Evolutionary conservation across 2,329 filamentous ascomycete species (phyloP).

Genomic region (Aspergillus fumigatiaffinis): DNA sequence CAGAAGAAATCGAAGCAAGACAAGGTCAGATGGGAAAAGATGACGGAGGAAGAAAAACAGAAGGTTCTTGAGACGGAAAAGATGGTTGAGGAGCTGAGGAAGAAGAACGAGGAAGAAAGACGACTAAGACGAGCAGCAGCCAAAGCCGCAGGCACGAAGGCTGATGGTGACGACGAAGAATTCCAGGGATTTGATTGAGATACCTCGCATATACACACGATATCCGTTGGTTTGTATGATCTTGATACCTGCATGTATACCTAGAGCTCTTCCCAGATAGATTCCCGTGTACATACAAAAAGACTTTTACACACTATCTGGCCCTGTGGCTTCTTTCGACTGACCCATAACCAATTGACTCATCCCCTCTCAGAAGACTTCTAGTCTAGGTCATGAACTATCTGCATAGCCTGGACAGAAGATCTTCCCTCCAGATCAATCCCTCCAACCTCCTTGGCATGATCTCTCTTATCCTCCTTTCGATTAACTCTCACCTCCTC

Average conservation of each 20-base stretch:
- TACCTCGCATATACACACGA: background rate
- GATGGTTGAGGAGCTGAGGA: constrained; percentile 62
- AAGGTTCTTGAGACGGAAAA: constrained; percentile 60
- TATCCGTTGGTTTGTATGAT: background rate
- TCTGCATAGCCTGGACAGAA: background rate
- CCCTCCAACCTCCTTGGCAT: background rate
- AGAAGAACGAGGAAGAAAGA: constrained; percentile 45
- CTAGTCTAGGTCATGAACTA: background rate
- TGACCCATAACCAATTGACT: background rate
- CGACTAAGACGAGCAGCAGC: constrained; percentile 13
- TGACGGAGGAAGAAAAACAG: constrained; percentile 67
- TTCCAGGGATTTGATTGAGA: constrained; percentile 56
- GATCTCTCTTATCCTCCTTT: background rate
- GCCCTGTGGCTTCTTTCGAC: too few species aligned
- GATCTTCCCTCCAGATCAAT: too few species aligned
- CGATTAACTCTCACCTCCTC: background rate
- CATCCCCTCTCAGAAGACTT: background rate
- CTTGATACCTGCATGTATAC: background rate
- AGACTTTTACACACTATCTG: too few species aligned
- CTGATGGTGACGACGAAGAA: constrained; percentile 34
- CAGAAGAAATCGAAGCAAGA: constrained; percentile 63
- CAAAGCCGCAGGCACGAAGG: constrained; percentile 16
- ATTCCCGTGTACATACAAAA: background rate
- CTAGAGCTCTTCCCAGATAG: background rate
- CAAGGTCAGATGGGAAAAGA: constrained; percentile 57